These are phyloP conservation scores for Hymenoscyphus occultus DNA, from an alignment of 2,329 filamentous ascomycete genomes.

Conservation along the genomic window DNA sequence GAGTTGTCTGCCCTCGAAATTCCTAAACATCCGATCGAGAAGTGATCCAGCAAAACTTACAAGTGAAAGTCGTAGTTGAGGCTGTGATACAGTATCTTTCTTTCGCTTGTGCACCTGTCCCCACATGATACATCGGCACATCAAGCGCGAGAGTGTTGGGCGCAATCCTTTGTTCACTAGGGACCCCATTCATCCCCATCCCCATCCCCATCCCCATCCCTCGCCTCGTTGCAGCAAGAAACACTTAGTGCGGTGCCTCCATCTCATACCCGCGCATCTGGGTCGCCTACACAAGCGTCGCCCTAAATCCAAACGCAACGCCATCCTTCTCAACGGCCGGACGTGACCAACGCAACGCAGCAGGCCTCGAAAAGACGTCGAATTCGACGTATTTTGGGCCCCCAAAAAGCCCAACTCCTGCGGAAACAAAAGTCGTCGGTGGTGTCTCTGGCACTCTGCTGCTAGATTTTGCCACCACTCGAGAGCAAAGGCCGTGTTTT, in stretches of 20 bases:
- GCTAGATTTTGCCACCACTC: neutral
- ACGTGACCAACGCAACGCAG: constrained; percentile 6
- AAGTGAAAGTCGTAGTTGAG: neutral
- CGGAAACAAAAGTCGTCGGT: neutral
- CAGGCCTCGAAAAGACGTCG: constrained; percentile 3
- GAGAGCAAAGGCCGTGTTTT: constrained; percentile 5
- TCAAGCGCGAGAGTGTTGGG: constrained; percentile 21
- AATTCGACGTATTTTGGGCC: neutral
- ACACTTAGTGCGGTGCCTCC: constrained; percentile 18
- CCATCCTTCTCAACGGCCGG: constrained; percentile 15
- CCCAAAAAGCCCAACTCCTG: neutral
- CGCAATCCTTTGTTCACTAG: constrained; percentile 16
- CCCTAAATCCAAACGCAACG: constrained; percentile 7
- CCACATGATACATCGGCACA: neutral
- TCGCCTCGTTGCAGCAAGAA: constrained; percentile 6
- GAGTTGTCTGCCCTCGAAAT: constrained; percentile 1
- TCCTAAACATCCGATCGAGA: neutral
- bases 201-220: no score
- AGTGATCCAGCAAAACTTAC: neutral
- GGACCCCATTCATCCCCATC: neutral
- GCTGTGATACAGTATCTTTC: neutral
- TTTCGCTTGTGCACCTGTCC: constrained; percentile 6
- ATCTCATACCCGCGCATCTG: constrained; percentile 28
- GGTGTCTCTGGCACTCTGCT: neutral
- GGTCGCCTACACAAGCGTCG: constrained; percentile 25